phyloP scores from a whole-genome alignment of 306 rosid species.

The Pachyrhizus erosus region DNA sequence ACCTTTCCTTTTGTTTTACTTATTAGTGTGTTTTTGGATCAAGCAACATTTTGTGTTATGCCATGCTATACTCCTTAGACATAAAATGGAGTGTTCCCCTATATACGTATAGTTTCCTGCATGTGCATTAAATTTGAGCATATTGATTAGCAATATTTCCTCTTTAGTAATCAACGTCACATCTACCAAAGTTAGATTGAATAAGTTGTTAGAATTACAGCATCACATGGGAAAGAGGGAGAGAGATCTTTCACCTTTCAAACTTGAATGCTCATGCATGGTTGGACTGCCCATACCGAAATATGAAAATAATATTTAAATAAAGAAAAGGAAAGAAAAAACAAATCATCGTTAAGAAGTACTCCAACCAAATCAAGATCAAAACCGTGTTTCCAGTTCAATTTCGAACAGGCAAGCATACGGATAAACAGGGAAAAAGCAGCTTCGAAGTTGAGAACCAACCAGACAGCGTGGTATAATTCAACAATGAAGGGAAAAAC shows the following conservation, averaged over 20 bases:
- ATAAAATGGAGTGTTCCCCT: conserved; percentile 51
- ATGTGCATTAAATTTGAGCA: conserved; percentile 54
- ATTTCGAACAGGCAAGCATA: conserved; percentile 59
- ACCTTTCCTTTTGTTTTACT: conserved; percentile 48
- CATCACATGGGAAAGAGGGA: conserved; percentile 39
- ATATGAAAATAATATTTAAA: background rate
- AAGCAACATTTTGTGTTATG: conserved; percentile 40
- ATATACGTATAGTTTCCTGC: conserved; percentile 48
- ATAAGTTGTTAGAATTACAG: conserved; percentile 30
- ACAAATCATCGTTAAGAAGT: conserved; percentile 4
- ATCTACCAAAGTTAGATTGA: conserved; percentile 48
- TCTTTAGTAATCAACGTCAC: conserved; percentile 53
- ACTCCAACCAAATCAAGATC: conserved; percentile 44
- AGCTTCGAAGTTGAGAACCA: conserved; percentile 58
- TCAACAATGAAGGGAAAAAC: conserved; percentile 44
- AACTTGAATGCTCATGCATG: conserved; percentile 59
- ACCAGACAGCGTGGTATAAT: conserved; percentile 44
- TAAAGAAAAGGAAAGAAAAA: background rate
- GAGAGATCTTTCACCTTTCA: conserved; percentile 50
- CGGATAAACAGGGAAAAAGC: conserved; percentile 62
- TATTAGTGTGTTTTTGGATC: conserved; percentile 38
- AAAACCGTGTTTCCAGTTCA: conserved; percentile 42
- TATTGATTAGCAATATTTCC: conserved; percentile 50
- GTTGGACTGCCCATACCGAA: conserved; percentile 51
- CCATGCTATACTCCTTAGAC: conserved; percentile 28